Evolutionary conservation across 2,329 filamentous ascomycete genomes (phyloP), one percentile per base, ranked within the genome.

Genomic region (Aspergillus oerlinghausenensis): DNA sequence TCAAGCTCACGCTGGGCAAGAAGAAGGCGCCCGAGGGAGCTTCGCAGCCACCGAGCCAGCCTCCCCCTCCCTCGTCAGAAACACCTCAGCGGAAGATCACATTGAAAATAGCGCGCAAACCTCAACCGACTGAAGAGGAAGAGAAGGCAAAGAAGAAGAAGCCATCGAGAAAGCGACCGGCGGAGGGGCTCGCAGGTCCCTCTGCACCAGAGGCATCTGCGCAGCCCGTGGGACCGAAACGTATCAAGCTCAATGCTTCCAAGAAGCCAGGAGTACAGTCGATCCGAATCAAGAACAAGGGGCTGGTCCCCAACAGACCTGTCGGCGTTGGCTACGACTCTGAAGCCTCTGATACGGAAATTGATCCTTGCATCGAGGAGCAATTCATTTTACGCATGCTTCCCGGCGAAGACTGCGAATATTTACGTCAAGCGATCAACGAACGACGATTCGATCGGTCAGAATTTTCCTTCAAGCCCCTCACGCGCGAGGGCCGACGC

Each of bases 251-350:
- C 32, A 75, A 70, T 54, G 61, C 69, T 23, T 68, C 72, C 19
- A 76, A 75, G 55, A 71, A 74, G 50, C 71, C 72, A 0, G 69
- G 68, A 3, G 62, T 75, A 14, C 75, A 75, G 58, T 78, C 71
- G 32, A 77, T 87, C 55, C 83, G 83, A 54, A 76, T 90, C 56
- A 88, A 86, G 66, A 79, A 84, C 50, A 85, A 87, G 64, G 88
- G 87, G n/a, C 83, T 85, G 60, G 80, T 84, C 1, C 88, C 89
- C 6, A 79, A 83, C 32, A 84, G 90, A 61, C 86, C 86, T 4
- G 83, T 85, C 1, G 94, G 94, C 52, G 91, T 96, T 55, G 94
- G 93, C 7, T 99, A 97, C 74, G 94, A 99, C 71, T 97, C 92
- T 3, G 94, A 97, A 73, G 91, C 92, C 11, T 94, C 92, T 55